phyloP scores from a whole-genome alignment of 257 asterid species.

The Gynochthodes officinalis region DNA sequence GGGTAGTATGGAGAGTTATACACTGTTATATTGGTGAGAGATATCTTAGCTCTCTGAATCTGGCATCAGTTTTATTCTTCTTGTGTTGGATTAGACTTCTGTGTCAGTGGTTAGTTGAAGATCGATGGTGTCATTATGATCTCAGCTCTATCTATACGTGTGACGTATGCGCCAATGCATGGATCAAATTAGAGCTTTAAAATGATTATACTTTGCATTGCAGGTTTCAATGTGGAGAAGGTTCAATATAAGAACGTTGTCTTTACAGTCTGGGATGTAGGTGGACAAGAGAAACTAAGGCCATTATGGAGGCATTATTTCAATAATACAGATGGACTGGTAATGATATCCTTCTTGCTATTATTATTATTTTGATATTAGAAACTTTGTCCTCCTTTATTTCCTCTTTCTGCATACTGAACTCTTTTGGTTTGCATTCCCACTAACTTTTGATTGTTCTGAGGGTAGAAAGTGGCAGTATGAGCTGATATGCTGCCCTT shows the following conservation, averaged over 20 bases:
- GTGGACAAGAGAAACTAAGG: conserved; percentile 92
- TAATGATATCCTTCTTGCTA: conserved; percentile 28
- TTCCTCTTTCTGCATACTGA: not conserved
- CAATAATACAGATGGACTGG: conserved; percentile 93
- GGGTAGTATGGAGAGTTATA: not conserved
- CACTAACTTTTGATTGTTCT: not conserved
- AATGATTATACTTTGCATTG: conserved; percentile 26
- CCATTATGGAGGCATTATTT: conserved; percentile 99
- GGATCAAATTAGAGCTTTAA: conserved; percentile 12
- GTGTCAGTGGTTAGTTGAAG: not conserved
- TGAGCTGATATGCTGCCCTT: not conserved
- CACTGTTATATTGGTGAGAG: not conserved
- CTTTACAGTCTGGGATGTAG: conserved; percentile 98
- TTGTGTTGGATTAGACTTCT: not conserved
- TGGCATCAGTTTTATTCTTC: not conserved
- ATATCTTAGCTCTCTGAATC: not conserved
- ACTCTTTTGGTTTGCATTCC: not conserved
- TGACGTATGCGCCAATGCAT: not conserved
- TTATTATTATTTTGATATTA: not conserved
- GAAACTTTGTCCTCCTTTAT: not conserved
- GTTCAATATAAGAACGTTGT: conserved; percentile 90
- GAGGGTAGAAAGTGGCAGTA: not conserved
- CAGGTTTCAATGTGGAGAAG: conserved; percentile 98
- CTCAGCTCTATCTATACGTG: not conserved
- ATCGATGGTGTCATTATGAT: not conserved